Evolutionary conservation across 306 rosid genomes (phyloP), one percentile per base, ranked within the genome.

Genomic region (Crataegus laevigata): DNA sequence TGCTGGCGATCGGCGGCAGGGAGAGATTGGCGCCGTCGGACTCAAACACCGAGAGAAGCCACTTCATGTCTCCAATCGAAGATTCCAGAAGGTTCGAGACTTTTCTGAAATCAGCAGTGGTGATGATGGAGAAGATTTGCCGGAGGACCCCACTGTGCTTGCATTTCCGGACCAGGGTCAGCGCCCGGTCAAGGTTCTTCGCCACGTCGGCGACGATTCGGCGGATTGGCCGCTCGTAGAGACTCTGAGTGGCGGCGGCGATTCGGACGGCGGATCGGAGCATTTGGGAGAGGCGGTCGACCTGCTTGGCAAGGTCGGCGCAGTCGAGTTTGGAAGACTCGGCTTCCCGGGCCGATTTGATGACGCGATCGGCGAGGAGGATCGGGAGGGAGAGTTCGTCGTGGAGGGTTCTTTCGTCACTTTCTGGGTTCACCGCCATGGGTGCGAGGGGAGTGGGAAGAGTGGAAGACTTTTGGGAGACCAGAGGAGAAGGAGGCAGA

Each of bases 1-100:
- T 89, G 71, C 91, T 88, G 8, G 92, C 94, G 19, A 94, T 94
- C 3, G 94, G 96, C 1, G 97, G 94, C 3, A 94, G 84, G 0
- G 94, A 81, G 8, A 94, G 72, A 45, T 82, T 70, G 9, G 83
- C 67, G 1, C 86, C 97, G 11, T 87, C 91, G 4, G 89, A 85
- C 61, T 91, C 91, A 34, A 88, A 79, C 36, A 91, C 85, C 3
- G 85, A 87, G 15, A 88, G 82, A 3, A 94, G 87, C 96, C 97
- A 94, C 43, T 75, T 74, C 91, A 94, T 76, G 81, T 94, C 98
- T 0, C 93, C 90, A 36, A 83, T 86, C 4, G 94, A 94, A 28
- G 91, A 88, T 10, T 91, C 96, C 0, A 94, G 85, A 62, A 88
- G 85, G 78, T 18, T 77, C 7, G 84, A 78, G 0, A 91, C 89